phyloP scores from a whole-genome alignment of 495 filamentous ascomycete genomes.

The Cetradonia linearis region DNA sequence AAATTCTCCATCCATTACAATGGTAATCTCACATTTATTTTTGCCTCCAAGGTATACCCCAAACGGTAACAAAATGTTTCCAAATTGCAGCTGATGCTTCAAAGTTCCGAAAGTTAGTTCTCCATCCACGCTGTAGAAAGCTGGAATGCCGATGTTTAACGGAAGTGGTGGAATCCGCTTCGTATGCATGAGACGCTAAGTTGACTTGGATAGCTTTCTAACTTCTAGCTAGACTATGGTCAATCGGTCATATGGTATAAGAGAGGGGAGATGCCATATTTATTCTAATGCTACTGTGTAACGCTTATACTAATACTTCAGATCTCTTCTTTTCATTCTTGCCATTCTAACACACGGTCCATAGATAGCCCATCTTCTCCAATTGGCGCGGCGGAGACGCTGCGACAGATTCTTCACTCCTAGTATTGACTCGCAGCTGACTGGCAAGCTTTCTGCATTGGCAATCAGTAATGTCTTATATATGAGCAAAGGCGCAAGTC shows the following conservation, averaged over 20 bases:
- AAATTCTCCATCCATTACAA: too few species aligned
- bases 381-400: not conserved
- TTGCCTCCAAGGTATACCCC: too few species aligned
- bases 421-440: constrained; percentile 79
- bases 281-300: not conserved
- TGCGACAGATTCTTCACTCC: constrained; percentile 27
- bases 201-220: not conserved
- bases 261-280: not conserved
- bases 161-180: not conserved
- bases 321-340: not conserved
- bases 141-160: not conserved
- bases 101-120: too few species aligned
- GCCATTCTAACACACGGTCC: not conserved
- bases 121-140: not conserved
- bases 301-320: not conserved
- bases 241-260: not conserved
- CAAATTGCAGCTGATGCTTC: not conserved
- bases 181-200: not conserved
- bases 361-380: not conserved
- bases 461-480: constrained; percentile 22
- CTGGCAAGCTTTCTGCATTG: constrained; percentile 79
- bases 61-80: too few species aligned
- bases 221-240: not conserved
- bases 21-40: too few species aligned
- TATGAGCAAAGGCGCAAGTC: constrained; percentile 22